These are phyloP conservation scores for Avena sativa DNA, from an alignment of 176 grass and related monocot genomes.

Conservation along the genomic window DNA sequence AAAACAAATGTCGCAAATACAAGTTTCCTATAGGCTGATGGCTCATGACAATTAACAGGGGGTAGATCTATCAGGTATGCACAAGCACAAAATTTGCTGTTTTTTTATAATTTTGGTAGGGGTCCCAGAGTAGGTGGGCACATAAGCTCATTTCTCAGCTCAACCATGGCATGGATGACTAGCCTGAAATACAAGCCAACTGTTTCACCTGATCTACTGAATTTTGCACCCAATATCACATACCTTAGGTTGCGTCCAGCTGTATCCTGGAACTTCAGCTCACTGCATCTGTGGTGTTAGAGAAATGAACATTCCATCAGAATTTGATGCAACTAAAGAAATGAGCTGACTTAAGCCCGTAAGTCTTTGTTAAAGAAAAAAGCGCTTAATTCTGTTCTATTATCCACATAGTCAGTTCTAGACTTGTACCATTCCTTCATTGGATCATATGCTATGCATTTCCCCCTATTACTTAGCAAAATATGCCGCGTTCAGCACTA, in stretches of 20 bases:
- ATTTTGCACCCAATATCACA: not conserved
- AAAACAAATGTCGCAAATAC: not conserved
- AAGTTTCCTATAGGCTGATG: not conserved
- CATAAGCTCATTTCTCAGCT: not conserved
- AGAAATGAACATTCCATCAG: not conserved
- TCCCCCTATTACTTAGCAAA: not conserved
- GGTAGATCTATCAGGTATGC: not conserved
- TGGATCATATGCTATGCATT: conserved; percentile 1
- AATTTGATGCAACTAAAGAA: not conserved
- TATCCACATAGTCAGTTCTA: conserved; percentile 13
- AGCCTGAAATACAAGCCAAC: not conserved
- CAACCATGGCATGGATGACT: not conserved
- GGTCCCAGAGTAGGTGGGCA: not conserved
- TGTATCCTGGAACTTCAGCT: not conserved
- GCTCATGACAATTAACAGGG: not conserved
- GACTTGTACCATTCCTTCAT: not conserved
- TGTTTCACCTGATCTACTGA: not conserved
- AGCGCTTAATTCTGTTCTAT: not conserved
- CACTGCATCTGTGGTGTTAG: not conserved
- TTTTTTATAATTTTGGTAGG: not conserved
- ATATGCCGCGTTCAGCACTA: not conserved
- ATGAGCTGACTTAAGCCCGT: not conserved
- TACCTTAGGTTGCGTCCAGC: not conserved
- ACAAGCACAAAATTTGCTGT: not conserved
- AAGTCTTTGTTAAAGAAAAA: not conserved